Conservation (phyloP, 495 filamentous ascomycete species). For the Xylaria venustula region DNA sequence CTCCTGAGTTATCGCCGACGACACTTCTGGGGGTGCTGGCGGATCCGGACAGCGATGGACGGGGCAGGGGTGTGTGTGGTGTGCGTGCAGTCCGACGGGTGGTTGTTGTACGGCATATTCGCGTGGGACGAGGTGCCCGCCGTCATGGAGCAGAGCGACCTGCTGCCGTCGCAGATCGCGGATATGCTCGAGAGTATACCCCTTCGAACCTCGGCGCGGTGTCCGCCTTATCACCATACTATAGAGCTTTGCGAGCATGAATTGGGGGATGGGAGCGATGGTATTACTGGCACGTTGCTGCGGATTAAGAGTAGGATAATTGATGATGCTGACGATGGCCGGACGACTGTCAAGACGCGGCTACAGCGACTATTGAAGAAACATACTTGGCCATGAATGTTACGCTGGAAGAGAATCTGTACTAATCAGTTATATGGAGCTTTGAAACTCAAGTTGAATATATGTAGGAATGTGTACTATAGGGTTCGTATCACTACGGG, state of each 20-base stretch:
- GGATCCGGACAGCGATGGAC: slow-evolving; percentile 8
- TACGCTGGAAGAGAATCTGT: background rate
- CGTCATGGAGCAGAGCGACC: slow-evolving; percentile 6
- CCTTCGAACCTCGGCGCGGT: slow-evolving; percentile 9
- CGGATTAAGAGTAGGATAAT: background rate
- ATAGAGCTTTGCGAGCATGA: background rate
- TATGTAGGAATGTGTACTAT: too few relatives aligned
- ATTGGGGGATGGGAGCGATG: background rate
- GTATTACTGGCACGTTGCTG: background rate
- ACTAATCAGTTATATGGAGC: too few relatives aligned
- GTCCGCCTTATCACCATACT: background rate
- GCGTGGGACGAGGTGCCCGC: slow-evolving; percentile 12
- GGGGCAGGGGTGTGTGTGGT: slow-evolving; percentile 19
- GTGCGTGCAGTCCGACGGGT: slow-evolving; percentile 18
- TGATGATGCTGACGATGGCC: background rate
- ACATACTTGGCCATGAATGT: background rate
- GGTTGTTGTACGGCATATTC: slow-evolving; percentile 23
- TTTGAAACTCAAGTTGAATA: too few relatives aligned
- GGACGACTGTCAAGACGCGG: background rate
- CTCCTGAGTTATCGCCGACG: slow-evolving; percentile 22
- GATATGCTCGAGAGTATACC: slow-evolving; percentile 15
- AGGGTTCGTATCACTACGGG: too few relatives aligned
- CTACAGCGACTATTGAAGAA: background rate
- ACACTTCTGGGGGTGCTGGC: slow-evolving; percentile 23
- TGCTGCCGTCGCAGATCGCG: slow-evolving; percentile 19